Percentiles rank a stretch among this genome's conserved stretches.
Conservation (phyloP, 805 yeast genomes). For the Suhomyces faveliae region DNA sequence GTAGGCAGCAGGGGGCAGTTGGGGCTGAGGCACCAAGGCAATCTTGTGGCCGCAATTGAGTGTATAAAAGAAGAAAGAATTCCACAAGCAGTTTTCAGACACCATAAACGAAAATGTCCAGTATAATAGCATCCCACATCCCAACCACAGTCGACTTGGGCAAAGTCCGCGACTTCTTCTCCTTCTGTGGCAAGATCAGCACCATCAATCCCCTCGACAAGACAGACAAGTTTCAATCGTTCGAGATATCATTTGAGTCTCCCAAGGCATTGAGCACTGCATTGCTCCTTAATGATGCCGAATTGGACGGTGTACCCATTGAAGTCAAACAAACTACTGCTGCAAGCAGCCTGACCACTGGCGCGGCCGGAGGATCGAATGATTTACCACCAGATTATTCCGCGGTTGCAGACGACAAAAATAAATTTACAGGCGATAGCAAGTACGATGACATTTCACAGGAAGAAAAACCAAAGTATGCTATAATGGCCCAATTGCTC, state of each 20-base stretch:
- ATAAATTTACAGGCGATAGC: conserved; percentile 30
- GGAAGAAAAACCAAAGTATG: conserved; percentile 74
- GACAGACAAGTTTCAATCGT: conserved; percentile 34
- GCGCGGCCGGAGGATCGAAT: not conserved
- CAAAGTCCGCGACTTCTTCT: conserved; percentile 63
- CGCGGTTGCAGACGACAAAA: conserved; percentile 8
- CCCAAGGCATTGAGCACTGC: conserved; percentile 71
- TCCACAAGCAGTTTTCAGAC: not conserved
- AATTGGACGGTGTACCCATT: conserved; percentile 59
- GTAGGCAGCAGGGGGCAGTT: not conserved
- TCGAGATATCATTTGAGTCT: conserved; percentile 53
- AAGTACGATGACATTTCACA: conserved; percentile 56
- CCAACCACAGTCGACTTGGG: conserved; percentile 48
- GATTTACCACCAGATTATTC: conserved; percentile 19
- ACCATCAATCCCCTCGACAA: conserved; percentile 27
- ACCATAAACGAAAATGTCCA: conserved; percentile 23
- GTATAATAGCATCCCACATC: conserved; percentile 57
- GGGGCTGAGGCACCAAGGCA: not conserved
- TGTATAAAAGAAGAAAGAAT: not conserved
- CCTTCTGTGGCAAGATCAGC: conserved; percentile 64
- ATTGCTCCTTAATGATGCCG: conserved; percentile 67
- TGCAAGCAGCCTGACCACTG: conserved; percentile 11
- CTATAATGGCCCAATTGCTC: conserved; percentile 72
- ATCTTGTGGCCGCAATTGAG: not conserved
- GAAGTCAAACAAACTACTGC: conserved; percentile 37